Conservation (phyloP, 2,329 filamentous ascomycete species). For the Dactylellina drechsleri region DNA sequence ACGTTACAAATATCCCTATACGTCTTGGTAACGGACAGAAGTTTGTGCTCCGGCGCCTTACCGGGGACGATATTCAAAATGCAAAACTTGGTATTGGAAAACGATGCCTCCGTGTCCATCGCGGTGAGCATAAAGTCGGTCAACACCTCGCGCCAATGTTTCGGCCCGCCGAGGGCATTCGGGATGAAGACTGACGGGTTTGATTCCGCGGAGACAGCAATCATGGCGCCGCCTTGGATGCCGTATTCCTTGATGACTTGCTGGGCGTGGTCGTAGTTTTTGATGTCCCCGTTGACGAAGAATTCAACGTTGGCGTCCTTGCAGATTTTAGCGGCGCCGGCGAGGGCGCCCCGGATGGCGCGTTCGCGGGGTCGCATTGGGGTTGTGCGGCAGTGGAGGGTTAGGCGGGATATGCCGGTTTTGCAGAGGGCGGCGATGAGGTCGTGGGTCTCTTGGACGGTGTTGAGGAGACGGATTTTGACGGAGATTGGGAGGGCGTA, state of each 20-base stretch:
- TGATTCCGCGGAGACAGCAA: slow-evolving; percentile 88
- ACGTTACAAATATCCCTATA: slow-evolving; percentile 76
- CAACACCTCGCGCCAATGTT: slow-evolving; percentile 79
- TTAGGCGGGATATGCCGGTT: slow-evolving; percentile 91
- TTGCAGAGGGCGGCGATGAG: slow-evolving; percentile 81
- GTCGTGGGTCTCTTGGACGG: slow-evolving; percentile 76
- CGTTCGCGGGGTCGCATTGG: slow-evolving; percentile 92
- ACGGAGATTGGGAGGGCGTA: slow-evolving; percentile 74
- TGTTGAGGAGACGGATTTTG: slow-evolving; percentile 90
- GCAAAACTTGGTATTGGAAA: slow-evolving; percentile 89
- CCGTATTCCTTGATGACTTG: slow-evolving; percentile 78
- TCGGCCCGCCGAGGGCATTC: slow-evolving; percentile 74
- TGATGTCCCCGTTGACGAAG: slow-evolving; percentile 94
- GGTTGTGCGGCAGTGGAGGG: slow-evolving; percentile 93
- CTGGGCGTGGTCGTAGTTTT: slow-evolving; percentile 75
- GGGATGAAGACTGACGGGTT: slow-evolving; percentile 88
- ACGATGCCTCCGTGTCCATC: slow-evolving; percentile 83
- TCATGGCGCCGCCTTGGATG: slow-evolving; percentile 91
- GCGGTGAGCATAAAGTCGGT: slow-evolving; percentile 77
- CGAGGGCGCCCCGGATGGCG: slow-evolving; percentile 84
- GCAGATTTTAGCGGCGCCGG: slow-evolving; percentile 84
- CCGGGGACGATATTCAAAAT: slow-evolving; percentile 76
- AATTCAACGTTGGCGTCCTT: slow-evolving; percentile 87
- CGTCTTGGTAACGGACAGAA: slow-evolving; percentile 73
- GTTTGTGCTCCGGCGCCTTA: slow-evolving; percentile 76